These are phyloP conservation scores for Lentinula edodes DNA, from an alignment of 768 basidiomycete genomes.

Conservation along the genomic window DNA sequence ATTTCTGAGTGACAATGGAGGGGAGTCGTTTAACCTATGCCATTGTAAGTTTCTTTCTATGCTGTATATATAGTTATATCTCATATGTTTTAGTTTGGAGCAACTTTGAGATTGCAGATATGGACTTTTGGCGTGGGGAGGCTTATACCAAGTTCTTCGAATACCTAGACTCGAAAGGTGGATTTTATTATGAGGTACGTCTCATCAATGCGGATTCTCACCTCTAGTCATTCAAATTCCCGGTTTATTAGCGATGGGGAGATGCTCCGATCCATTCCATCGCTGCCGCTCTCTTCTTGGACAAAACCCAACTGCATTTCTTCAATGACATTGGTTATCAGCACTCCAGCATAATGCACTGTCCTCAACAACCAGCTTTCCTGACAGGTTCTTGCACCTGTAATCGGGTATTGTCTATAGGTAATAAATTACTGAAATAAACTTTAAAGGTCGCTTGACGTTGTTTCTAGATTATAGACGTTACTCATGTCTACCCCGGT, in stretches of 20 bases:
- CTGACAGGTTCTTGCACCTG: neutral
- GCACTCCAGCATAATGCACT: conserved; percentile 59
- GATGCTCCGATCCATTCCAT: conserved; percentile 57
- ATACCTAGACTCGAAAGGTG: conserved; percentile 55
- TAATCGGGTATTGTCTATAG: neutral
- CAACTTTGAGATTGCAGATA: conserved; percentile 64
- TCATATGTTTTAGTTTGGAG: conserved; percentile 38
- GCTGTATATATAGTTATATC: neutral
- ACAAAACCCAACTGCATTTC: conserved; percentile 53
- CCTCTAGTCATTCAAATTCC: conserved; percentile 42
- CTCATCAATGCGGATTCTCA: conserved; percentile 23
- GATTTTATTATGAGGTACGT: conserved; percentile 68
- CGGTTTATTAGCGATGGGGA: conserved; percentile 58
- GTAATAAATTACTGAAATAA: neutral
- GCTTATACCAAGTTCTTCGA: conserved; percentile 65
- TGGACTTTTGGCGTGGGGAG: conserved; percentile 62
- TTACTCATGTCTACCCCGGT: neutral
- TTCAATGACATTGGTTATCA: conserved; percentile 65
- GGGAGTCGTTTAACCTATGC: conserved; percentile 43
- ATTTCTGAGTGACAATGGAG: conserved; percentile 49
- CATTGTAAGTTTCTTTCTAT: conserved; percentile 36
- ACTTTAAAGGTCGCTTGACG: neutral
- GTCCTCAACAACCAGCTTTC: conserved; percentile 22
- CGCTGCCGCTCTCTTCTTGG: conserved; percentile 45
- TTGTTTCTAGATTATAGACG: neutral